These are phyloP conservation scores for Colletotrichum viniferum DNA, from an alignment of 2,329 filamentous ascomycete species.

Conservation along the genomic window DNA sequence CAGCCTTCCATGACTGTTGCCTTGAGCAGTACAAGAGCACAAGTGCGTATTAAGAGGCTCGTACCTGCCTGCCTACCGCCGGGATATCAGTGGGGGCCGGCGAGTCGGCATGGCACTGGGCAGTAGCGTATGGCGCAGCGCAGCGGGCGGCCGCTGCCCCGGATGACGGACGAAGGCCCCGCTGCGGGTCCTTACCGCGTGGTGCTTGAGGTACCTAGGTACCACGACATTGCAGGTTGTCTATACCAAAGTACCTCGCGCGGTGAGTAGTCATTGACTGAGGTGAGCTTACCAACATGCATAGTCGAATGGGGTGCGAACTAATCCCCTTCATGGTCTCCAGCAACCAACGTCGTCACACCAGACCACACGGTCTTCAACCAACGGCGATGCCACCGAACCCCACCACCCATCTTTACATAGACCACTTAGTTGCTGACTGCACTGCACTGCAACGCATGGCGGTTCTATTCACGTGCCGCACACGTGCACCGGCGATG, in stretches of 20 bases:
- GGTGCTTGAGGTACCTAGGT: background rate
- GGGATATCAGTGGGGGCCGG: background rate
- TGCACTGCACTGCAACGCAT: background rate
- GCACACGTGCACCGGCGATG: background rate
- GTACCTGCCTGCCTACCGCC: background rate
- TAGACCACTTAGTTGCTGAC: background rate
- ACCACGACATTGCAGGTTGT: background rate
- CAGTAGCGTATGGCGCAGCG: slow-evolving; percentile 9
- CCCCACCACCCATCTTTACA: background rate
- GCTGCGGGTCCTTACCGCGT: slow-evolving; percentile 2
- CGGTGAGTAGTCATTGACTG: background rate
- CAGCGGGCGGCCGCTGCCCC: background rate
- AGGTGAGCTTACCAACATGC: background rate
- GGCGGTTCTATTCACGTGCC: background rate
- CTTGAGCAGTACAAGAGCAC: background rate
- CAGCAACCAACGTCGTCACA: background rate
- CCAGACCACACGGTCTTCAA: background rate
- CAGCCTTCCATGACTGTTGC: background rate
- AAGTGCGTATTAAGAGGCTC: background rate
- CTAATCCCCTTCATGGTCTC: background rate
- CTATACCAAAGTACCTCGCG: background rate
- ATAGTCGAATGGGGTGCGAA: background rate
- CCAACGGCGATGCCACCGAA: background rate
- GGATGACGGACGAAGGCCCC: background rate
- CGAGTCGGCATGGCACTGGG: background rate